Conservation (phyloP, 306 rosid genomes). For the Cicer arietinum region DNA sequence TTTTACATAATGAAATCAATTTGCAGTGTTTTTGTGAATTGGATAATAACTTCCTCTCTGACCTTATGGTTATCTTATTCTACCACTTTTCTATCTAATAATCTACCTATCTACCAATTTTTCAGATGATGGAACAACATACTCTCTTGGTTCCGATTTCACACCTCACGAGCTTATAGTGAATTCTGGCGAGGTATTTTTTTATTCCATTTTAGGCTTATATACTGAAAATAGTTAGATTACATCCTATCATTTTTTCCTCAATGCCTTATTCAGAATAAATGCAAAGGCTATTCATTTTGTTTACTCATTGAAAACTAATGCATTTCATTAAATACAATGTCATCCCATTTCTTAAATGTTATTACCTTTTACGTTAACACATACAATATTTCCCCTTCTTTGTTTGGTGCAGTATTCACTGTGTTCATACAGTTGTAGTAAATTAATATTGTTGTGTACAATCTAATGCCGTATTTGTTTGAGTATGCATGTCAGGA, state of each 20-base stretch:
- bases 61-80: conserved; percentile 4
- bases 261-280: neutral
- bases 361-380: neutral
- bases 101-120: neutral
- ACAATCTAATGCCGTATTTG: neutral
- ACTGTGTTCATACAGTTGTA: neutral
- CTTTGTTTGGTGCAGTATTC: neutral
- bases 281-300: neutral
- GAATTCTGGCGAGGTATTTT: neutral
- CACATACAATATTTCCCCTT: neutral
- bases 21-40: conserved; percentile 9
- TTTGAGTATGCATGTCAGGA: neutral
- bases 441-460: neutral
- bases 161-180: neutral
- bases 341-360: neutral
- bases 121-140: neutral
- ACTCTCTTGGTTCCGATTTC: neutral
- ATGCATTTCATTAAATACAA: neutral
- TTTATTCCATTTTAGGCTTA: neutral
- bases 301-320: neutral
- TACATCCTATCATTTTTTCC: neutral
- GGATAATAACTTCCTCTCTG: neutral
- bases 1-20: conserved; percentile 29
- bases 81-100: neutral
- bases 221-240: neutral